phyloP scores from a whole-genome alignment of 192 early-diverging fungal genomes.

The Coemansia sp. region DNA sequence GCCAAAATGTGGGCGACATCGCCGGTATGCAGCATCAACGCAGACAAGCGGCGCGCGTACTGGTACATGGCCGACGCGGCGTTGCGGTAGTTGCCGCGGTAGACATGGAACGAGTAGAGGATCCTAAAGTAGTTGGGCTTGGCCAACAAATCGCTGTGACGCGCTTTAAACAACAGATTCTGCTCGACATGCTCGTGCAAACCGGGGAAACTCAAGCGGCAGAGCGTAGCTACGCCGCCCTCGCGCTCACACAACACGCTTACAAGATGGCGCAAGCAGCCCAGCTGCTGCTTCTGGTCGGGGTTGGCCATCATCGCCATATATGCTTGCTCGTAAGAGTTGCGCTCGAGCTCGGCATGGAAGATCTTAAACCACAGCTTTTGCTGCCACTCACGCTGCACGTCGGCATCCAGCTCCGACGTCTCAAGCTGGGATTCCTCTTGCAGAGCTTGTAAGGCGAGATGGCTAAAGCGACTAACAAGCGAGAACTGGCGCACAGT shows the following conservation, averaged over 20 bases:
- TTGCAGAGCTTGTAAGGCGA: constrained; percentile 31
- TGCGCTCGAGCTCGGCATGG: constrained; percentile 44
- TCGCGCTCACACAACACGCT: constrained; percentile 50
- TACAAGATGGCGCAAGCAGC: constrained; percentile 50
- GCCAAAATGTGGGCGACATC: constrained; percentile 23
- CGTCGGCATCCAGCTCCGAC: not conserved
- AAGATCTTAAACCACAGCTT: constrained; percentile 53
- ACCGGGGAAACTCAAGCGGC: constrained; percentile 40
- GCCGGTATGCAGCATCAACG: constrained; percentile 14
- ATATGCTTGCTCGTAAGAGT: constrained; percentile 44
- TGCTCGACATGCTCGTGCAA: constrained; percentile 52
- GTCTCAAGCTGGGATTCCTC: constrained; percentile 14
- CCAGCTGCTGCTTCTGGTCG: constrained; percentile 33
- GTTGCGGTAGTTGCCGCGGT: constrained; percentile 55
- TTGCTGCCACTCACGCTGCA: constrained; percentile 13
- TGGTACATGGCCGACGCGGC: constrained; percentile 58
- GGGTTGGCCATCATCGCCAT: constrained; percentile 52
- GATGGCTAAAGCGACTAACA: constrained; percentile 26
- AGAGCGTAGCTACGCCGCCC: constrained; percentile 35
- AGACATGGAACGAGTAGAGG: constrained; percentile 55
- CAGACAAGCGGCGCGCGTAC: constrained; percentile 39
- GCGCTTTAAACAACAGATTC: constrained; percentile 52
- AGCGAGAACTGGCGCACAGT: not conserved
- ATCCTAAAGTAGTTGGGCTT: constrained; percentile 50
- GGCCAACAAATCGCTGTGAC: constrained; percentile 38